Percentiles rank a stretch among this genome's conserved stretches.
phyloP scores from a whole-genome alignment of 768 basidiomycete genomes.

The Lentinus brumalis region DNA sequence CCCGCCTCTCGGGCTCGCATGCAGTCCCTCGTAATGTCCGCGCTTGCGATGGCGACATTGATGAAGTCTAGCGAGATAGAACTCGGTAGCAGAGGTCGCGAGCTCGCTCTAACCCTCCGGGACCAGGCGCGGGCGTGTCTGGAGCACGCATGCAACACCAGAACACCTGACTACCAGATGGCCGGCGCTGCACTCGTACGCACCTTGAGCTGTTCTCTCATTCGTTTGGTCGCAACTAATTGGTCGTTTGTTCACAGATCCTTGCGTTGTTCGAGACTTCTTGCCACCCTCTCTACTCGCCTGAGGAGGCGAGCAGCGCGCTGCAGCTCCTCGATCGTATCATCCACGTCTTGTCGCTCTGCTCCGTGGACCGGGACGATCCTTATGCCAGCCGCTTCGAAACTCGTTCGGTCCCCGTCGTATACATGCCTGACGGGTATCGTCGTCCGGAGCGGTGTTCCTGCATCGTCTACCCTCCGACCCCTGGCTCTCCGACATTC shows the following conservation, averaged over 20 bases:
- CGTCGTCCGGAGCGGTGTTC: constrained; percentile 40
- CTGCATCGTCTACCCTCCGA: constrained; percentile 40
- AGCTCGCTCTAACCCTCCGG: constrained; percentile 57
- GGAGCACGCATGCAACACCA: constrained; percentile 49
- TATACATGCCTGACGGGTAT: constrained; percentile 22
- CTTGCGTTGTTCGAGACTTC: constrained; percentile 79
- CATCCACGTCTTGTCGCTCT: constrained; percentile 56
- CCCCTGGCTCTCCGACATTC: constrained; percentile 24
- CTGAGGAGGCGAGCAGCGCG: constrained; percentile 53
- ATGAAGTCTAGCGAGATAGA: constrained; percentile 75
- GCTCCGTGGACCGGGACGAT: constrained; percentile 58
- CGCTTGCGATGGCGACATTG: constrained; percentile 68
- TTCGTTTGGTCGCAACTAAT: background rate
- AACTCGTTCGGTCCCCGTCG: constrained; percentile 21
- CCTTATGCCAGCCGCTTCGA: constrained; percentile 28
- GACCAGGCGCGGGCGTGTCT: constrained; percentile 58
- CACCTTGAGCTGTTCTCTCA: constrained; percentile 2
- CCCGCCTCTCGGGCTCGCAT: constrained; percentile 53
- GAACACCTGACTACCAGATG: constrained; percentile 61
- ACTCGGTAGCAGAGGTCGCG: constrained; percentile 52
- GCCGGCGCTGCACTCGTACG: constrained; percentile 75
- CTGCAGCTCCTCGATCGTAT: constrained; percentile 66
- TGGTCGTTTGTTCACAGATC: constrained; percentile 44
- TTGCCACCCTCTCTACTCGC: constrained; percentile 65
- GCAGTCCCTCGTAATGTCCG: constrained; percentile 72